A percentile compares a stretch with the other conserved stretches of the same genome.
Evolutionary conservation across 805 yeast species (phyloP).

Genomic region (Spathaspora girioi): DNA sequence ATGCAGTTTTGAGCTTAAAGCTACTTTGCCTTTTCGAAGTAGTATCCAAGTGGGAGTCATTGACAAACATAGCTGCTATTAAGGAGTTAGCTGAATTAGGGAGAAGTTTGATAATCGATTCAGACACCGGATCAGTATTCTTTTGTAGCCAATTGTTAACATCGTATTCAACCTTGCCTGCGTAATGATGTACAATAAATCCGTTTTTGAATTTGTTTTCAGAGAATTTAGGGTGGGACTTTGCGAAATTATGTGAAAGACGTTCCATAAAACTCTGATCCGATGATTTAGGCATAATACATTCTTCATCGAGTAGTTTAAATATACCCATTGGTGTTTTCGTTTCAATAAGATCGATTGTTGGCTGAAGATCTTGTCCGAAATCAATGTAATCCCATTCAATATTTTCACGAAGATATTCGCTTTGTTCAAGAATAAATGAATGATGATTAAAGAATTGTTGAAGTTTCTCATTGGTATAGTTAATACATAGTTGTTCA

Average conservation of each 20-base stretch:
- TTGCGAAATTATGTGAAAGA: slow-evolving; percentile 57
- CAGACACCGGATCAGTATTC: slow-evolving; percentile 90
- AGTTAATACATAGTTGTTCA: slow-evolving; percentile 59
- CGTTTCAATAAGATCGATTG: slow-evolving; percentile 87
- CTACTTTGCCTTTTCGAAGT: slow-evolving; percentile 34
- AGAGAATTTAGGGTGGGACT: slow-evolving; percentile 49
- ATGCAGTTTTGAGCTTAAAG: slow-evolving; percentile 55
- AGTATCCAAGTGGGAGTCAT: slow-evolving; percentile 23
- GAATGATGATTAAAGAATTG: slow-evolving; percentile 62
- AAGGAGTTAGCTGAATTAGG: slow-evolving; percentile 54
- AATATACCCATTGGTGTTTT: slow-evolving; percentile 73
- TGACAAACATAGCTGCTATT: slow-evolving; percentile 51
- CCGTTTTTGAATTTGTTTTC: slow-evolving; percentile 75
- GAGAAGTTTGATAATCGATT: slow-evolving; percentile 61
- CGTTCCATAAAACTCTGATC: slow-evolving; percentile 83
- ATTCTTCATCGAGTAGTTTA: slow-evolving; percentile 88
- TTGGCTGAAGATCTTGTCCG: slow-evolving; percentile 91
- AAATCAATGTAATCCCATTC: slow-evolving; percentile 81
- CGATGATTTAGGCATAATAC: slow-evolving; percentile 87
- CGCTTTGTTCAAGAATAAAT: slow-evolving; percentile 58
- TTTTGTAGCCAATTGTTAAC: slow-evolving; percentile 92
- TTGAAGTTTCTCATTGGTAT: slow-evolving; percentile 58
- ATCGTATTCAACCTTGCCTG: slow-evolving; percentile 92
- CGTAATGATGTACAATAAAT: slow-evolving; percentile 86
- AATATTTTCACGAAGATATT: slow-evolving; percentile 54